These are phyloP conservation scores for Salix suchowensis DNA, from an alignment of 345 rosid species.

Conservation along the genomic window DNA sequence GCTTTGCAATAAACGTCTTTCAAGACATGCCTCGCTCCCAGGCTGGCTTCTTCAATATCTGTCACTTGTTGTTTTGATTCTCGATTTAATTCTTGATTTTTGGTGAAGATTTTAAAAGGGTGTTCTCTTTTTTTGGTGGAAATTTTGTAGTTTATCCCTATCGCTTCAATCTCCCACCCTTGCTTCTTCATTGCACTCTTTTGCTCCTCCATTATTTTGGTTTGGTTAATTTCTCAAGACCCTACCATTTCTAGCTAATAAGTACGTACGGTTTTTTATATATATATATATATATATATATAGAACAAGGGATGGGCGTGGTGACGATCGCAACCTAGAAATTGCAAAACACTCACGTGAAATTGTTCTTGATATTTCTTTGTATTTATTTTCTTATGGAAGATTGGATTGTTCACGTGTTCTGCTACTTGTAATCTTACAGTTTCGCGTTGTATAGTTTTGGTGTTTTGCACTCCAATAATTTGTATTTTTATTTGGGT, in stretches of 20 bases:
- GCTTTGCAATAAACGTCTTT: slow-evolving; percentile 76
- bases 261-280: not conserved
- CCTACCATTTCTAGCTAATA: not conserved
- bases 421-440: not conserved
- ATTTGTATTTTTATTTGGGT: too few relatives aligned
- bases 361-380: not conserved
- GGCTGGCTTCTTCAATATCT: slow-evolving; percentile 22
- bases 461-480: not conserved
- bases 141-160: slow-evolving; percentile 63
- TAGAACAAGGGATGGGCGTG: not conserved
- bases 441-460: not conserved
- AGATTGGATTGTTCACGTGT: not conserved
- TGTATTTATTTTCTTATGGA: not conserved
- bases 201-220: not conserved
- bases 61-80: slow-evolving; percentile 11
- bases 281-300: too few relatives aligned
- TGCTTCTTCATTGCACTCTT: slow-evolving; percentile 55
- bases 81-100: slow-evolving; percentile 10
- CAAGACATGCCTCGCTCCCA: slow-evolving; percentile 47
- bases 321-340: not conserved
- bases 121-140: slow-evolving; percentile 1
- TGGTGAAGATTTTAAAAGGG: slow-evolving; percentile 19
- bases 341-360: not conserved
- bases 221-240: not conserved
- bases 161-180: slow-evolving; percentile 85